A percentile compares a stretch with the other conserved stretches of the same genome.
phyloP scores from a whole-genome alignment of 345 rosid species.

The Heritiera littoralis region DNA sequence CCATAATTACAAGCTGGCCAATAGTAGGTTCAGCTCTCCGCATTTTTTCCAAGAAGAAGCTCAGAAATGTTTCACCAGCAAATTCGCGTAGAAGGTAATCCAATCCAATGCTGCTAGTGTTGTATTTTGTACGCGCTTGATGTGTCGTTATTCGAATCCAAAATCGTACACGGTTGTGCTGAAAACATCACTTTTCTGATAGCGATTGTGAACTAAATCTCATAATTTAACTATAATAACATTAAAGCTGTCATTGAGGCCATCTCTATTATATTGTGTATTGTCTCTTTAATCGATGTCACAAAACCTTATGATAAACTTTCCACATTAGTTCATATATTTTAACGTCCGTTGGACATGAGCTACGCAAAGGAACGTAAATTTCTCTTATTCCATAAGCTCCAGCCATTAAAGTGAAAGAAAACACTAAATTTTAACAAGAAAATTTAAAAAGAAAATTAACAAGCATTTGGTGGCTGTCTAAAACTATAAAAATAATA shows the following conservation, averaged over 20 bases:
- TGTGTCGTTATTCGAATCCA: background rate
- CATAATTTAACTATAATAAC: background rate
- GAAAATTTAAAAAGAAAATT: no score
- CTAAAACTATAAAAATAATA: no score
- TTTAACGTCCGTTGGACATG: no score
- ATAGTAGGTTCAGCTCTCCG: conserved; percentile 49
- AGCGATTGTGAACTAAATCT: background rate
- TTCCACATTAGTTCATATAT: background rate
- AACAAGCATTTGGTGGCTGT: no score
- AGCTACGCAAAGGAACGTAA: no score
- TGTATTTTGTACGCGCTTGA: conserved; percentile 6
- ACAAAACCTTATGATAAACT: background rate
- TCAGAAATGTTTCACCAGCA: conserved; percentile 24
- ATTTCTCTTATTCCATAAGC: no score
- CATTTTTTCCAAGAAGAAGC: conserved; percentile 51
- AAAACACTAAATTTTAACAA: no score
- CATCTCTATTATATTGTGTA: background rate
- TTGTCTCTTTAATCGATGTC: background rate
- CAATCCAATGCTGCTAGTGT: background rate
- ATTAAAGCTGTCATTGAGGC: background rate
- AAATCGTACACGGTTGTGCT: background rate
- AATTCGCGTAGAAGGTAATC: conserved; percentile 22
- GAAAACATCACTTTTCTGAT: background rate
- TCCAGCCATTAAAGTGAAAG: no score
- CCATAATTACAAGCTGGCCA: conserved; percentile 64